Percentiles rank a stretch among this genome's conserved stretches.
Conservation (phyloP, 805 yeast genomes). For the Cyberlindnera amylophila region DNA sequence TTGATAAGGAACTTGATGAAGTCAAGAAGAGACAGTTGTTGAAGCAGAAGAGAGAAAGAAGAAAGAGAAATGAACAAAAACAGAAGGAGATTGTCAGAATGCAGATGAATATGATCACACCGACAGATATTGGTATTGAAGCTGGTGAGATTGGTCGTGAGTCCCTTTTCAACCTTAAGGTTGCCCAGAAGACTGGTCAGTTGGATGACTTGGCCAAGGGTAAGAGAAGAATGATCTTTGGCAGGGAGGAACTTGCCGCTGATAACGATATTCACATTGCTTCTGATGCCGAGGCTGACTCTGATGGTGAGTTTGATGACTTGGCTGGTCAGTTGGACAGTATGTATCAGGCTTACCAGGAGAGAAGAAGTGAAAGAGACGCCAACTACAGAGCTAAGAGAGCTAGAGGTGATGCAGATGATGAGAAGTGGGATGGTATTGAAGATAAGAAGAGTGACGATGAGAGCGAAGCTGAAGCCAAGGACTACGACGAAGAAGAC, state of each 20-base stretch:
- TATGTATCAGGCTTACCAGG: conserved; percentile 74
- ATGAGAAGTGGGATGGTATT: conserved; percentile 77
- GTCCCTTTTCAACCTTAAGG: conserved; percentile 73
- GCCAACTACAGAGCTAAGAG: conserved; percentile 65
- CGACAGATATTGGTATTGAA: conserved; percentile 88
- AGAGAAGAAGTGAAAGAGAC: conserved; percentile 61
- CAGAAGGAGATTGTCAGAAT: conserved; percentile 85
- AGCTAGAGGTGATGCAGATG: conserved; percentile 73
- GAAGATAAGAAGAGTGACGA: conserved; percentile 41
- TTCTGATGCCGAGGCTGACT: conserved; percentile 39
- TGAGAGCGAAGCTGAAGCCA: conserved; percentile 32
- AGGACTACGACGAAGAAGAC: conserved; percentile 43
- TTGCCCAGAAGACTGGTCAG: conserved; percentile 87
- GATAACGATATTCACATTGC: conserved; percentile 58
- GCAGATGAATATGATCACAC: conserved; percentile 96
- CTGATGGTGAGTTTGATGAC: conserved; percentile 54
- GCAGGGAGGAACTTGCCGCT: conserved; percentile 47
- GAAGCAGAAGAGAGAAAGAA: conserved; percentile 72
- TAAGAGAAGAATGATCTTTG: conserved; percentile 59
- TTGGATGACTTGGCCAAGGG: conserved; percentile 72
- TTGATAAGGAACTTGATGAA: conserved; percentile 79
- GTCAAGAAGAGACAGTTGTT: conserved; percentile 67
- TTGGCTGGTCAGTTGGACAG: conserved; percentile 79
- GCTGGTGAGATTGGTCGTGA: conserved; percentile 80
- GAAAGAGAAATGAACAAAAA: conserved; percentile 74